These are phyloP conservation scores for Themeda triandra DNA, from an alignment of 176 grass and related monocot genomes.

Conservation along the genomic window DNA sequence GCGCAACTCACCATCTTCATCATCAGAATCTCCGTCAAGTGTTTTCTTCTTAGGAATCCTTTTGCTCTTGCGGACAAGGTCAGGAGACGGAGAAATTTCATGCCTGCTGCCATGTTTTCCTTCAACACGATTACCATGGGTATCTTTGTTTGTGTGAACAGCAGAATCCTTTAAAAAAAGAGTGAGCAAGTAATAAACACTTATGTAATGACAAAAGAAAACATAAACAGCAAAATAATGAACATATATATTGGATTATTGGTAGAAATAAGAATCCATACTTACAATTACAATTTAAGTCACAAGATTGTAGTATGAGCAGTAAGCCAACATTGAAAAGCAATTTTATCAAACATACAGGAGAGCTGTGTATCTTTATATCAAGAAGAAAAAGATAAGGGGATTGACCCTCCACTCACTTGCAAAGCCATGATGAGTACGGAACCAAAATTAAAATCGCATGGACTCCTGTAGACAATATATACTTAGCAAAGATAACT, in stretches of 20 bases:
- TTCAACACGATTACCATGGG: slow-evolving; percentile 16
- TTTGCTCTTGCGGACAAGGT: slow-evolving; percentile 70
- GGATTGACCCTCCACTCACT: background rate
- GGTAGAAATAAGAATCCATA: slow-evolving; percentile 8
- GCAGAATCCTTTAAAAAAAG: slow-evolving; percentile 37
- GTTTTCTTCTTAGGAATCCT: slow-evolving; percentile 62
- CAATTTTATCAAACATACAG: background rate
- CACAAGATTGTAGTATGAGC: background rate
- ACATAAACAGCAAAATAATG: background rate
- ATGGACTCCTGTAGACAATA: background rate
- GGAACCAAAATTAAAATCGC: slow-evolving; percentile 16
- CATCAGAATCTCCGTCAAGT: slow-evolving; percentile 53
- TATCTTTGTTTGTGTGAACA: slow-evolving; percentile 23
- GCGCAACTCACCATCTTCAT: slow-evolving; percentile 52
- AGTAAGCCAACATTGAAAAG: slow-evolving; percentile 9
- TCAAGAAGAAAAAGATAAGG: background rate
- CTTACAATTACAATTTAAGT: background rate
- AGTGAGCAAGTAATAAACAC: background rate
- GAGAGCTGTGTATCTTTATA: background rate
- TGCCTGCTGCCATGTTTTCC: slow-evolving; percentile 36
- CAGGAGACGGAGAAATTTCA: slow-evolving; percentile 40
- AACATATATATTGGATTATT: background rate
- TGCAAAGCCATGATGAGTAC: background rate
- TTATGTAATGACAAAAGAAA: slow-evolving; percentile 17
- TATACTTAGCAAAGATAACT: slow-evolving; percentile 7